These are phyloP conservation scores for Hydrangea macrophylla DNA, from an alignment of 148 eudicot species.

Conservation along the genomic window DNA sequence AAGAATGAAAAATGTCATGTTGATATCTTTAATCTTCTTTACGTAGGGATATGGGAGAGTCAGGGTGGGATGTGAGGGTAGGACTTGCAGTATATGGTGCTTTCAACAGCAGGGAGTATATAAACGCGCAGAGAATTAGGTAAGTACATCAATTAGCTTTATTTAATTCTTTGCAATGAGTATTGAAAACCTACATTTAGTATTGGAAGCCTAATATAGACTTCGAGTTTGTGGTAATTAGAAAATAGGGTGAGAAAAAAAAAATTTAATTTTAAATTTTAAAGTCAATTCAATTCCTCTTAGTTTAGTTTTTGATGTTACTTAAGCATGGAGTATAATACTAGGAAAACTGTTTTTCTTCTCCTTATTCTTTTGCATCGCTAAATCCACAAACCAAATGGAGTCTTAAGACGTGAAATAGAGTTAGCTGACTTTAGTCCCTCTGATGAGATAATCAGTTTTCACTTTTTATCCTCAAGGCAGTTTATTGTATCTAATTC, in stretches of 20 bases:
- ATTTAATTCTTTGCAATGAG: background rate
- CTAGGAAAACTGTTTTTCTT: too few relatives aligned
- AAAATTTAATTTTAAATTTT: too few relatives aligned
- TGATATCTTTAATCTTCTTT: constrained; percentile 16
- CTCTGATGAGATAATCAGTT: too few relatives aligned
- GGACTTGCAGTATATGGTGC: constrained; percentile 72
- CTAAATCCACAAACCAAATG: too few relatives aligned
- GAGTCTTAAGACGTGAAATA: too few relatives aligned
- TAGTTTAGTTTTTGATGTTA: too few relatives aligned
- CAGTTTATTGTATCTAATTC: too few relatives aligned
- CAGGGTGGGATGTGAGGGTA: constrained; percentile 85
- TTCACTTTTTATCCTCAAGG: too few relatives aligned
- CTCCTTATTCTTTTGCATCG: too few relatives aligned
- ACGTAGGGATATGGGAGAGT: constrained; percentile 42
- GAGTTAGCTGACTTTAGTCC: too few relatives aligned
- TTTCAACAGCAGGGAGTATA: constrained; percentile 65
- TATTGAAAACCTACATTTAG: background rate
- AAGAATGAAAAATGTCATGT: background rate
- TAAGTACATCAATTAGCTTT: constrained; percentile 13
- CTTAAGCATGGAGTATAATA: too few relatives aligned
- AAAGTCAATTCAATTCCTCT: background rate
- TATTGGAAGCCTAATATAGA: background rate
- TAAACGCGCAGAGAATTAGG: constrained; percentile 97
- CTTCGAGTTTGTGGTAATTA: background rate
- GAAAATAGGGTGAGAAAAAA: too few relatives aligned